Evolutionary conservation across 2,329 filamentous ascomycete genomes (phyloP), one percentile per base, ranked within the genome.

Genomic region (Ophiocordyceps camponoti-saundersi): DNA sequence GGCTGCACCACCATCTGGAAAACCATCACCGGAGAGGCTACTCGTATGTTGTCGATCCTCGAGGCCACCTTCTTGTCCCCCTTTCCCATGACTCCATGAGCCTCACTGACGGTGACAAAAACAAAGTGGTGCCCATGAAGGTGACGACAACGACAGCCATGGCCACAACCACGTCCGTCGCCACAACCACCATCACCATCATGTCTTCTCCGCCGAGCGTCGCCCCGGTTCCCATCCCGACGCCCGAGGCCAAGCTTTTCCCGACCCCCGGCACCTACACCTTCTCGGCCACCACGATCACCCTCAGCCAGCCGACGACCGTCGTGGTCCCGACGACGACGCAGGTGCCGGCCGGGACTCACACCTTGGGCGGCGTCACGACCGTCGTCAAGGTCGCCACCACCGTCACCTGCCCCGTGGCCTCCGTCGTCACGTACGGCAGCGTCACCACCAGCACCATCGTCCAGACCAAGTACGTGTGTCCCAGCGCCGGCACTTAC

Each of bases 1-100:
- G 73, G 73, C 51, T 90, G 84, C 75, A 82, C 74, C 53, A 87
- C 84, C 61, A 77, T 82, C 69, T 82, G 79, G 66, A 75, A 75
- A 62, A 85, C 80, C 59, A 73, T 76, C 67, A 80, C 75, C 56
- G 83, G 82, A 59, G 70, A 76, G 59, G 65, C 77, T 48, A 82
- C 76, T 53, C 67, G 82, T 85, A 74, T 49, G 73, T 69, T 44
- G 8, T 8, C 20, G 48, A 18, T 13, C 18, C 15, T 18, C 2
- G 12, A 34, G 22, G 6, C 23, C 11, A 2, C n/a, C 6, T 3
- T 10, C 15, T 6, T 13, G 12, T 11, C 11, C 29, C 29, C 20
- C 10, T 18, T 40, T 44, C 13, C 45, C n/a, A n/a, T n/a, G n/a
- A n/a, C n/a, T n/a, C n/a, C n/a, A n/a, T n/a, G n/a, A n/a, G n/a